phyloP scores from a whole-genome alignment of 1,139 yeast species.

The Ogataea hybrid region DNA sequence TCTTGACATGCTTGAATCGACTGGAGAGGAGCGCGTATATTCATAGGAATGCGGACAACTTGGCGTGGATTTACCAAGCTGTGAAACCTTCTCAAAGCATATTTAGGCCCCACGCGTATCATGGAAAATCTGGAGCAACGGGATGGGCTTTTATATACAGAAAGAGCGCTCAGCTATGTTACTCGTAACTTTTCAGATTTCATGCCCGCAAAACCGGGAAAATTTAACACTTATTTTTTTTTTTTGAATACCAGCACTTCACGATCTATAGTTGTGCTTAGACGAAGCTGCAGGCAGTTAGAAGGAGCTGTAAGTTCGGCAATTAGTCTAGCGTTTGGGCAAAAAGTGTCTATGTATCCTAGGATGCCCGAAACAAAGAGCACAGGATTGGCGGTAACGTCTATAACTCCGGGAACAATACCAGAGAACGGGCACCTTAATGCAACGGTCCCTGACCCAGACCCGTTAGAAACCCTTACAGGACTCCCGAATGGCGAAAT shows the following conservation, averaged over 20 bases:
- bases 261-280: background rate
- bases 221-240: background rate
- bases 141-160: background rate
- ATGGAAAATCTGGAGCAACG: background rate
- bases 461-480: constrained; percentile 3
- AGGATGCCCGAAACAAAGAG: constrained; percentile 1
- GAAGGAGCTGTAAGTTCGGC: background rate
- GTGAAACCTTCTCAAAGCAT: background rate
- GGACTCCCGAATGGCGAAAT: constrained; percentile 13
- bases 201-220: constrained; percentile 2
- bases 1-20: background rate
- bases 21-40: constrained; percentile 1
- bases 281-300: background rate
- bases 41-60: constrained; percentile 4
- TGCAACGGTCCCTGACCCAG: constrained; percentile 1
- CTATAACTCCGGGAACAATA: constrained; percentile 3
- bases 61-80: background rate
- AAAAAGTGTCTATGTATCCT: background rate
- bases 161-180: background rate
- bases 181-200: constrained; percentile 6
- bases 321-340: background rate
- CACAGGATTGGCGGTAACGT: constrained; percentile 8
- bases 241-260: background rate
- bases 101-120: background rate
- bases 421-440: constrained; percentile 4